These are phyloP conservation scores for Gonapodya sp. DNA, from an alignment of 192 early-diverging fungal genomes.

Conservation along the genomic window DNA sequence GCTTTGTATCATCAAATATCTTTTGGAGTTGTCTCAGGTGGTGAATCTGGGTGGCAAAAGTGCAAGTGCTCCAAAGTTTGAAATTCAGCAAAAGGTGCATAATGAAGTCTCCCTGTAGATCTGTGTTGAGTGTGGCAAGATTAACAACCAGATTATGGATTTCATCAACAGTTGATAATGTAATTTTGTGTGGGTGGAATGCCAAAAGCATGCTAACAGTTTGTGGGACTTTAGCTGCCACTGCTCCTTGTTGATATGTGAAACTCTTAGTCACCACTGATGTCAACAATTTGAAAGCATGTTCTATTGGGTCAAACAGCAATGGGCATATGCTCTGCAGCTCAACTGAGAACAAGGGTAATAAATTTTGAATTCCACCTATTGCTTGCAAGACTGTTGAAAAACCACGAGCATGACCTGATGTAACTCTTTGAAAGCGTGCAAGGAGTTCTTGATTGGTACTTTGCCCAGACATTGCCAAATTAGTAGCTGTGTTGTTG, in stretches of 20 bases:
- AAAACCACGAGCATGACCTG: background rate
- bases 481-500: background rate
- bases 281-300: background rate
- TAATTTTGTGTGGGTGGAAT: too few species aligned
- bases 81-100: background rate
- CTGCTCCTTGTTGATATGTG: background rate
- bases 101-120: background rate
- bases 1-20: background rate
- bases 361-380: background rate
- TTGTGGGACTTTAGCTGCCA: background rate
- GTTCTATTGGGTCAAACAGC: background rate
- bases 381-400: background rate
- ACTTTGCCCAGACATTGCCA: background rate
- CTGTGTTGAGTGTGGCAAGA: background rate
- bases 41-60: background rate
- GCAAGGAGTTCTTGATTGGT: background rate
- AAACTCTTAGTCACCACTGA: background rate
- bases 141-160: background rate
- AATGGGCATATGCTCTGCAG: background rate
- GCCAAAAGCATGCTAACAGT: background rate
- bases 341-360: background rate
- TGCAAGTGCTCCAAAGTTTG: background rate
- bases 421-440: background rate
- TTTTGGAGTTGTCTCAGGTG: background rate
- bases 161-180: too few species aligned